Conservation (phyloP, 2,329 filamentous ascomycete species). For the Penicillium sp. region DNA sequence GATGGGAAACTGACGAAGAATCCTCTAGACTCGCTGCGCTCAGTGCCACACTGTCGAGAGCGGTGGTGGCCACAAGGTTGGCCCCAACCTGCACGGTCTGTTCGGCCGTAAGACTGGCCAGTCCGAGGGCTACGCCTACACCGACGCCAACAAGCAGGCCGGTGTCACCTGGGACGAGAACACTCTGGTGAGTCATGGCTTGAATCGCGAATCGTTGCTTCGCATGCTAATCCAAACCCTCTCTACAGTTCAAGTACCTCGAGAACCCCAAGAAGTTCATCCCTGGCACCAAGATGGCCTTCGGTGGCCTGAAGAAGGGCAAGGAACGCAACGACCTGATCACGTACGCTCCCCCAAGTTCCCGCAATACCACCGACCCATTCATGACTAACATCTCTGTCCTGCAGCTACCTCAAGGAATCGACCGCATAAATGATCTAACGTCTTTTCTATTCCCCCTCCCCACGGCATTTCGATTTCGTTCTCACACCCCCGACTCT, state of each 20-base stretch:
- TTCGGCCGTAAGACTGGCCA: constrained; percentile 94
- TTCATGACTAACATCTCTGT: constrained; percentile 17
- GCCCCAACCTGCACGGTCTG: constrained; percentile 92
- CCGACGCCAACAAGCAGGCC: constrained; percentile 99
- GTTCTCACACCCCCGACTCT: constrained; percentile 20
- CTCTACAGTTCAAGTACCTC: constrained; percentile 81
- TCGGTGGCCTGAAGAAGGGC: constrained; percentile 98
- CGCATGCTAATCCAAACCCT: neutral
- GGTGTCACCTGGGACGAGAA: constrained; percentile 83
- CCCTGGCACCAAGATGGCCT: constrained; percentile 99
- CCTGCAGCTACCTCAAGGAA: constrained; percentile 40
- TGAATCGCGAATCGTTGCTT: neutral
- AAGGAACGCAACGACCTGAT: constrained; percentile 99
- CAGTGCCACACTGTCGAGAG: constrained; percentile 97
- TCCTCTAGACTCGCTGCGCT: constrained; percentile 74
- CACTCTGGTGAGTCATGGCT: constrained; percentile 64
- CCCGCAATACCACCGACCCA: too few species aligned
- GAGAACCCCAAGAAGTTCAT: constrained; percentile 99
- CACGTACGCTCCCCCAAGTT: constrained; percentile 62
- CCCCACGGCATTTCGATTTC: constrained; percentile 18
- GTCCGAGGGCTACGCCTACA: constrained; percentile 93
- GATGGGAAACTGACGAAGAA: neutral
- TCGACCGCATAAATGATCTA: constrained; percentile 34
- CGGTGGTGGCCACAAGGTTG: constrained; percentile 94
- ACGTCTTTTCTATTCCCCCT: constrained; percentile 21